Evolutionary conservation across 2,329 filamentous ascomycete genomes (phyloP).

Genomic region (Aspergillus sp.): DNA sequence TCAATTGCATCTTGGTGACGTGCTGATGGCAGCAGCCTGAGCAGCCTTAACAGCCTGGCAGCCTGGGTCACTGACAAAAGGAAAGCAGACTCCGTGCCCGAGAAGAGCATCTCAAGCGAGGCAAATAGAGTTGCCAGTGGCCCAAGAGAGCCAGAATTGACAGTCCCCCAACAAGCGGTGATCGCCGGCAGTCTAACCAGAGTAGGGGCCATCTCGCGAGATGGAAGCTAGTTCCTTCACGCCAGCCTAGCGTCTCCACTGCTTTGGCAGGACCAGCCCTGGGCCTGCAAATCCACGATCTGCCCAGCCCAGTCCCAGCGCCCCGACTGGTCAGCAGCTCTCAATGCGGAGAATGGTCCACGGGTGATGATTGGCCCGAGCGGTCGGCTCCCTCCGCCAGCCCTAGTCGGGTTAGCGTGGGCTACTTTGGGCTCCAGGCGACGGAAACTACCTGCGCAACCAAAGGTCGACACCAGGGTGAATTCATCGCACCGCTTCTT

Average conservation of each 20-base stretch:
- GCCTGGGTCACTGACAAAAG: no score
- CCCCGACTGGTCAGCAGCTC: no score
- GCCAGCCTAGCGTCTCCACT: background rate
- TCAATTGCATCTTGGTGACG: background rate
- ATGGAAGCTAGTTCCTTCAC: conserved; percentile 4
- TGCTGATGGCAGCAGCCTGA: no score
- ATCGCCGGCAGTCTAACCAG: conserved; percentile 6
- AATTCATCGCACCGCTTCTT: background rate
- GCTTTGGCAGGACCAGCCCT: no score
- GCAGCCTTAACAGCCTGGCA: no score
- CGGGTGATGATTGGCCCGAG: background rate
- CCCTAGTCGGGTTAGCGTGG: background rate
- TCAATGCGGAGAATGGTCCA: background rate
- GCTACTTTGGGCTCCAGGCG: conserved; percentile 2
- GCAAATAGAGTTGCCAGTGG: background rate
- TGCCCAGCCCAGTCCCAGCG: background rate
- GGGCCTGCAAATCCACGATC: background rate
- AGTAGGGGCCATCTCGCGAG: conserved; percentile 14
- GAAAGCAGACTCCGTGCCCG: background rate
- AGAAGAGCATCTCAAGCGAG: background rate
- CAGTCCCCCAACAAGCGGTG: conserved; percentile 4
- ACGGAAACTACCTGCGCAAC: no score
- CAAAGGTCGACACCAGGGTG: background rate
- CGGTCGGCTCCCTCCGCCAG: background rate
- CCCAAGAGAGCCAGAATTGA: background rate